Conservation (phyloP, 2,329 filamentous ascomycete species). For the Sclerotinia minor region DNA sequence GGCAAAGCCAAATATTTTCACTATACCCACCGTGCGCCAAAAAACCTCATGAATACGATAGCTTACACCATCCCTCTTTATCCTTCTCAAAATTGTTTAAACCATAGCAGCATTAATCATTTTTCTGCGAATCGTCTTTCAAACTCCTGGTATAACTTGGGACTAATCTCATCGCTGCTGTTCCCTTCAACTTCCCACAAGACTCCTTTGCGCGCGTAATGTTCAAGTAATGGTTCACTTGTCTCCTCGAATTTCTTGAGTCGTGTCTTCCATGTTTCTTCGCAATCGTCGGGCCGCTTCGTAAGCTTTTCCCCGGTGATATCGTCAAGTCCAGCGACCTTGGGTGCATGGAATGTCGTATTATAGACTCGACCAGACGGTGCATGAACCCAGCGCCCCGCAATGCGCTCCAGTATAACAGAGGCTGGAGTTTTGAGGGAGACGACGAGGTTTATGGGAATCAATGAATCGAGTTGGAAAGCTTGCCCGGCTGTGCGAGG, state of each 20-base stretch:
- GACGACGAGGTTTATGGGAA: constrained; percentile 94
- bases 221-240: constrained; percentile 79
- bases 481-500: constrained; percentile 86
- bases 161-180: constrained; percentile 92
- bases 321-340: constrained; percentile 79
- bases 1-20: neutral
- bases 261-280: constrained; percentile 79
- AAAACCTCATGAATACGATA: constrained; percentile 1
- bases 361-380: constrained; percentile 94
- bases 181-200: constrained; percentile 85
- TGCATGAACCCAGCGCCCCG: constrained; percentile 90
- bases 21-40: constrained; percentile 7
- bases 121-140: constrained; percentile 65
- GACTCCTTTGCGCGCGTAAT: constrained; percentile 82
- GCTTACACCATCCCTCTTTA: neutral
- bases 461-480: constrained; percentile 69
- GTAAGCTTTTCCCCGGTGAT: constrained; percentile 84
- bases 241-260: constrained; percentile 85
- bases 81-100: constrained; percentile 2
- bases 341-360: constrained; percentile 85
- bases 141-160: constrained; percentile 83
- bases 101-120: neutral
- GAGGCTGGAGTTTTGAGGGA: constrained; percentile 81
- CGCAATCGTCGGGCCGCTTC: constrained; percentile 81
- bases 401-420: constrained; percentile 86